Percentiles rank a stretch among this genome's conserved stretches.
phyloP scores from a whole-genome alignment of 768 basidiomycete species.

The Leucocoprinus leucothites region DNA sequence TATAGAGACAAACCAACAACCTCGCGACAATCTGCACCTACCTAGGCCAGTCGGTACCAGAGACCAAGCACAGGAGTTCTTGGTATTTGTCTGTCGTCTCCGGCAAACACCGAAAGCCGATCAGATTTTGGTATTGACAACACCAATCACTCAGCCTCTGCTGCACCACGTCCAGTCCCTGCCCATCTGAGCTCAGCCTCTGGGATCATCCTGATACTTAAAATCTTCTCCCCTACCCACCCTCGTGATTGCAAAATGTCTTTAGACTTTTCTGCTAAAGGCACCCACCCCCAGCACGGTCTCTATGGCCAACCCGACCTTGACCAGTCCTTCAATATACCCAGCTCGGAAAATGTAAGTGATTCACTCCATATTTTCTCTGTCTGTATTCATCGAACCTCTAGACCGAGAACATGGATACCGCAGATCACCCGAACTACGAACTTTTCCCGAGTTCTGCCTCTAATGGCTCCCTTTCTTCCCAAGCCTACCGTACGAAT shows the following conservation, averaged over 20 bases:
- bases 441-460: conserved; percentile 58
- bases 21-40: not conserved
- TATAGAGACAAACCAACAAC: not conserved
- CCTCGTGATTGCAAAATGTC: conserved; percentile 40
- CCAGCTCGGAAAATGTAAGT: conserved; percentile 36
- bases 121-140: conserved; percentile 31
- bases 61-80: not conserved
- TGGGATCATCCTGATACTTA: conserved; percentile 44
- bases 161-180: conserved; percentile 32
- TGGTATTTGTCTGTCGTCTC: conserved; percentile 9
- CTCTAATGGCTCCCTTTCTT: conserved; percentile 38
- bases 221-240: conserved; percentile 28
- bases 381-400: conserved; percentile 20
- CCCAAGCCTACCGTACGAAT: conserved; percentile 67
- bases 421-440: conserved; percentile 56
- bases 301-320: conserved; percentile 56
- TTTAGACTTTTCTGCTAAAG: conserved; percentile 49
- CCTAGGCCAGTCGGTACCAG: not conserved
- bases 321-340: conserved; percentile 49
- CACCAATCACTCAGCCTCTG: conserved; percentile 22
- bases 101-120: conserved; percentile 50
- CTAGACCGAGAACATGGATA: conserved; percentile 52
- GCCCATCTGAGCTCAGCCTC: conserved; percentile 31
- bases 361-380: conserved; percentile 29
- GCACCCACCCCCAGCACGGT: conserved; percentile 40